Percentiles rank a stretch among this genome's conserved stretches.
These are phyloP conservation scores for Xylariaceae sp. DNA, from an alignment of 2,329 filamentous ascomycete genomes.

Conservation along the genomic window DNA sequence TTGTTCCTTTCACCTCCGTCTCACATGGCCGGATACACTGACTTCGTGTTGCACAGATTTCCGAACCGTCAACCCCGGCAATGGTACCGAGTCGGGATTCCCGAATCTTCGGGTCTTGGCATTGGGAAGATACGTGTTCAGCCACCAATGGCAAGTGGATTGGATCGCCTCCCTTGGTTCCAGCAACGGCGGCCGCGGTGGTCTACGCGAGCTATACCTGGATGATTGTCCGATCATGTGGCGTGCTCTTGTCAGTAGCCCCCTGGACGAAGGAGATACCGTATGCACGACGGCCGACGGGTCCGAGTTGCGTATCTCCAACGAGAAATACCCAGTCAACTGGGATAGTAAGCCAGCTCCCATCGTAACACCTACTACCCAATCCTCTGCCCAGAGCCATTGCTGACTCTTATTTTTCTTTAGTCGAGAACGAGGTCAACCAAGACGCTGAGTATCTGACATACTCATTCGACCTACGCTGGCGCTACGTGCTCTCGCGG, in stretches of 20 bases:
- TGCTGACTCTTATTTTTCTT: too few relatives aligned
- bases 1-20: neutral
- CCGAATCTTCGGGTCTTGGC: constrained; percentile 44
- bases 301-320: neutral
- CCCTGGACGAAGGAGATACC: constrained; percentile 1
- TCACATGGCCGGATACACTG: neutral
- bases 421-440: too few relatives aligned
- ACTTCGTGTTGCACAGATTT: constrained; percentile 31
- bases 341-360: neutral
- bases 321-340: constrained; percentile 3
- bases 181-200: constrained; percentile 28
- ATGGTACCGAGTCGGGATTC: constrained; percentile 29
- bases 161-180: constrained; percentile 46
- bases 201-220: constrained; percentile 45
- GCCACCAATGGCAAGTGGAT: constrained; percentile 48
- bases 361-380: neutral
- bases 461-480: constrained; percentile 3
- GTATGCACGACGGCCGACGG: neutral
- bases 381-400: neutral
- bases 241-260: constrained; percentile 2
- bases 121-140: constrained; percentile 46
- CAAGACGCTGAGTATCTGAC: too few relatives aligned
- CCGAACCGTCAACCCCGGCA: constrained; percentile 12
- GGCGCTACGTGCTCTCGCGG: constrained; percentile 3
- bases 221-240: constrained; percentile 46